phyloP scores from a whole-genome alignment of 257 asterid genomes.

The Rehmannia glutinosa region DNA sequence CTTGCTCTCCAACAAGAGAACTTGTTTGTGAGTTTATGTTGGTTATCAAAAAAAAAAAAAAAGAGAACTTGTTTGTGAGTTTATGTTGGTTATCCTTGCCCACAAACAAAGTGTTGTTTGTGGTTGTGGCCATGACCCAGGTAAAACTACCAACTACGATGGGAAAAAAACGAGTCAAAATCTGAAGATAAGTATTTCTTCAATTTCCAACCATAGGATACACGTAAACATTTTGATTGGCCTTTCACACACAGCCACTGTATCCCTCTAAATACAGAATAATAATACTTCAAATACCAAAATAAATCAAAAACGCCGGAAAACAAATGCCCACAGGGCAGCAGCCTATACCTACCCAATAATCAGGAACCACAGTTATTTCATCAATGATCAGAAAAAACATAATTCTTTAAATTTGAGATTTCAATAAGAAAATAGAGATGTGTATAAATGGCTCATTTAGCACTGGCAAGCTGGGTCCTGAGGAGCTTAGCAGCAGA shows the following conservation, averaged over 20 bases:
- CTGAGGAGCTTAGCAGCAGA: constrained; percentile 84
- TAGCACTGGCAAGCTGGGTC: constrained; percentile 62
- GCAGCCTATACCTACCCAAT: constrained; percentile 10
- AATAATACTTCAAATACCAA: background rate
- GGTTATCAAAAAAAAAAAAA: too few species aligned
- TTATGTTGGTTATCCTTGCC: too few species aligned
- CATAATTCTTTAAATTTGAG: background rate
- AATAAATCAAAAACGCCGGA: background rate
- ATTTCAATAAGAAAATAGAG: background rate
- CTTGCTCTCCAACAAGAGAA: too few species aligned
- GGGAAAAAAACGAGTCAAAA: background rate
- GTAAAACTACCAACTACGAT: too few species aligned
- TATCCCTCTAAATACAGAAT: background rate
- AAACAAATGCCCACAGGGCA: constrained; percentile 6
- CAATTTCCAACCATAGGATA: background rate
- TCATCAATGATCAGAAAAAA: background rate
- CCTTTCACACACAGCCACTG: too few species aligned
- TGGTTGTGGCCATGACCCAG: too few species aligned
- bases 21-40: too few species aligned
- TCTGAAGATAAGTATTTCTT: background rate
- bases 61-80: too few species aligned
- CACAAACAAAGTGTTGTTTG: too few species aligned
- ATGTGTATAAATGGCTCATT: constrained; percentile 21
- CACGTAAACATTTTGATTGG: too few species aligned
- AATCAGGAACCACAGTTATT: constrained; percentile 26